Conservation (phyloP, 768 basidiomycete species). For the Auriculariales sp. region DNA sequence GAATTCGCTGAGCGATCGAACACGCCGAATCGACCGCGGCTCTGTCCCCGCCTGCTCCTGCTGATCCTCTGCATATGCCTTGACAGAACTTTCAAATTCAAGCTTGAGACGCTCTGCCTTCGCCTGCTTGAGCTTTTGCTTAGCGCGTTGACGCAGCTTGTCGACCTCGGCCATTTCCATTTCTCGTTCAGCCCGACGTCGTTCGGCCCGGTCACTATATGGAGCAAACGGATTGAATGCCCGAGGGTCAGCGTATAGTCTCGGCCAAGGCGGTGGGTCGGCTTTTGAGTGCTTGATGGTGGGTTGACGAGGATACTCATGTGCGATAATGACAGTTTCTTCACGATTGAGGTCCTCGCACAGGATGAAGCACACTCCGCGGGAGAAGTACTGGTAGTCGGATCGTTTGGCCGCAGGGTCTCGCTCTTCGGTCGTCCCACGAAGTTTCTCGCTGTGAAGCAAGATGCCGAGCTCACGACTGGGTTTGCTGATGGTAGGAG, state of each 20-base stretch:
- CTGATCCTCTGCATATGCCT: too few species aligned
- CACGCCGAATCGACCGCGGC: slow-evolving; percentile 17
- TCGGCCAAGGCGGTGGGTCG: too few species aligned
- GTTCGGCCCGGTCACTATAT: too few species aligned
- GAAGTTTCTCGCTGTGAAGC: slow-evolving; percentile 69
- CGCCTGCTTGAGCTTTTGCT: slow-evolving; percentile 58
- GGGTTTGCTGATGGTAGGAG: too few species aligned
- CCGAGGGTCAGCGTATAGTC: slow-evolving; percentile 61
- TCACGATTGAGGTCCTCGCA: slow-evolving; percentile 83
- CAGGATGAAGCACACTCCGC: slow-evolving; percentile 63
- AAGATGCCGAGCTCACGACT: too few species aligned
- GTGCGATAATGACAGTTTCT: slow-evolving; percentile 67
- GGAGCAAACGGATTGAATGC: slow-evolving; percentile 61
- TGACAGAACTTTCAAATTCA: slow-evolving; percentile 21
- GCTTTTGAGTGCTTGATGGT: too few species aligned
- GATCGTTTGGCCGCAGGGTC: slow-evolving; percentile 80
- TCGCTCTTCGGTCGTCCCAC: slow-evolving; percentile 80
- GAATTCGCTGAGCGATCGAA: too few species aligned
- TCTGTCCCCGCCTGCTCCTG: slow-evolving; percentile 15
- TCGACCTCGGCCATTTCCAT: too few species aligned
- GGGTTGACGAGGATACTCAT: slow-evolving; percentile 69
- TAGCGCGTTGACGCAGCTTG: too few species aligned
- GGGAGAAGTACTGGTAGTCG: slow-evolving; percentile 81
- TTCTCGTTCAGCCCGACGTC: too few species aligned
- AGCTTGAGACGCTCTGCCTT: slow-evolving; percentile 22